Conservation (phyloP, 2,329 filamentous ascomycete species). For the Chrysoporthe deuterocubensis region DNA sequence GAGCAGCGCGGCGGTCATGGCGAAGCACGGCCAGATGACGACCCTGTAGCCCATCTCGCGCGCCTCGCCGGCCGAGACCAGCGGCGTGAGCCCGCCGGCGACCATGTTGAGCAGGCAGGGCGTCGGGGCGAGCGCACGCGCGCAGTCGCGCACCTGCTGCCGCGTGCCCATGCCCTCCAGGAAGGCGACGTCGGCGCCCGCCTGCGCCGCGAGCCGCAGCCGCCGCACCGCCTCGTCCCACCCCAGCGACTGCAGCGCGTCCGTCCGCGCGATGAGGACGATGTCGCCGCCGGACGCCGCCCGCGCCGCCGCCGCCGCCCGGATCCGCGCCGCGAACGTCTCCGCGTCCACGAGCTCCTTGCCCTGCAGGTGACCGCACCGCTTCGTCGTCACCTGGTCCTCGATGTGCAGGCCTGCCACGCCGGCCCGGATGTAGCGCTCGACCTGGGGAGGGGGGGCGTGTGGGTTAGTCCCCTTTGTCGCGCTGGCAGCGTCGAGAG, state of each 20-base stretch:
- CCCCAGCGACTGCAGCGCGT: constrained; percentile 60
- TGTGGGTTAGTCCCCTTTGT: not conserved
- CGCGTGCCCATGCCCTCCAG: constrained; percentile 60
- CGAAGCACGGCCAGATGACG: constrained; percentile 40
- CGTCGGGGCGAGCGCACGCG: constrained; percentile 33
- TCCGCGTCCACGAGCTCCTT: constrained; percentile 61
- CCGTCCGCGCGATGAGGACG: constrained; percentile 67
- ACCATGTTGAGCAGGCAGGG: constrained; percentile 41
- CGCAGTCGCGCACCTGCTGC: constrained; percentile 44
- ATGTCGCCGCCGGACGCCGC: constrained; percentile 57
- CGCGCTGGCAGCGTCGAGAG: not conserved
- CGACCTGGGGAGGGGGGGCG: constrained; percentile 33
- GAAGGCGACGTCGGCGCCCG: constrained; percentile 63
- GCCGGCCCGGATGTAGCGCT: constrained; percentile 56
- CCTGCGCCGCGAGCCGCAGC: constrained; percentile 53
- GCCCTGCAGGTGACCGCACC: constrained; percentile 66
- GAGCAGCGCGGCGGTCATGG: constrained; percentile 38
- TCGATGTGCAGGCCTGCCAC: constrained; percentile 66
- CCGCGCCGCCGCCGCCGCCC: constrained; percentile 57
- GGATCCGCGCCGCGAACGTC: constrained; percentile 59
- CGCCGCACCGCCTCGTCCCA: constrained; percentile 60
- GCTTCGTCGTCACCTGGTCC: constrained; percentile 66
- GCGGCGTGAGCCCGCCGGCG: constrained; percentile 39
- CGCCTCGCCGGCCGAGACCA: constrained; percentile 36
- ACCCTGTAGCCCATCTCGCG: constrained; percentile 37